These are phyloP conservation scores for Thraustochytrium striatum DNA, from an alignment of 352 stramenopile genomes.

Conservation along the genomic window DNA sequence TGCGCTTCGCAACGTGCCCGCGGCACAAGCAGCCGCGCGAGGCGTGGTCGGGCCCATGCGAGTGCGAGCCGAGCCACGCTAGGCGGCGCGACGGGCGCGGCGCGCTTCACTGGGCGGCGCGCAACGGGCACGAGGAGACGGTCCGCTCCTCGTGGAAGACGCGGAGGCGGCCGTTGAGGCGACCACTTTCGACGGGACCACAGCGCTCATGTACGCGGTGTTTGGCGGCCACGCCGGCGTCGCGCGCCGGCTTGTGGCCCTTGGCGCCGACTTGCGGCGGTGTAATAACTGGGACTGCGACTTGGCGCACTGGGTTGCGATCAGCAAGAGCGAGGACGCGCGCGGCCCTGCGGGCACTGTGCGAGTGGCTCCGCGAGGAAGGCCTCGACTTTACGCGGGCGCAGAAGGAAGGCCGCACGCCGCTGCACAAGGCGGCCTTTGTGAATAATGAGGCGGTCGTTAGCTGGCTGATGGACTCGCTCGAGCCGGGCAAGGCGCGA, in stretches of 20 bases:
- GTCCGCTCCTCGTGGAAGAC: conserved; percentile 9
- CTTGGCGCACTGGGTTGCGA: conserved; percentile 31
- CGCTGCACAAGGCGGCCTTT: conserved; percentile 36
- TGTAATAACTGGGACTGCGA: conserved; percentile 32
- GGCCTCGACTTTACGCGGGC: not conserved
- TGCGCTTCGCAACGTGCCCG: not conserved
- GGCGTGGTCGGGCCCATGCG: not conserved
- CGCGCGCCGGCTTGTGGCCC: not conserved
- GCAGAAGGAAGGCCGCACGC: conserved; percentile 33
- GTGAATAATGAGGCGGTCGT: conserved; percentile 19
- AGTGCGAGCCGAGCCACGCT: not conserved
- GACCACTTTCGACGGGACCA: conserved; percentile 40
- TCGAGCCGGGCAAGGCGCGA: no score
- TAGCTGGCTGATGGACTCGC: not conserved
- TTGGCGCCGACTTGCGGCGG: not conserved
- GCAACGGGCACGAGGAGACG: conserved; percentile 8
- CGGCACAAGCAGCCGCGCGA: not conserved
- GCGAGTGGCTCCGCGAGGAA: not conserved
- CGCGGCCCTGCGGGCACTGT: not conserved
- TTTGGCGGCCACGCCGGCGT: conserved; percentile 2
- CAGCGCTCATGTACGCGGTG: conserved; percentile 36
- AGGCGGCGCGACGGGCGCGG: conserved; percentile 23
- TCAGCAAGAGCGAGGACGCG: conserved; percentile 7
- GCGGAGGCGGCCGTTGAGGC: not conserved
- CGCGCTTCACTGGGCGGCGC: conserved; percentile 34